Base-by-base conservation (phyloP, 345 rosid genomes). In the Eucalyptus fibrosa region DNA sequence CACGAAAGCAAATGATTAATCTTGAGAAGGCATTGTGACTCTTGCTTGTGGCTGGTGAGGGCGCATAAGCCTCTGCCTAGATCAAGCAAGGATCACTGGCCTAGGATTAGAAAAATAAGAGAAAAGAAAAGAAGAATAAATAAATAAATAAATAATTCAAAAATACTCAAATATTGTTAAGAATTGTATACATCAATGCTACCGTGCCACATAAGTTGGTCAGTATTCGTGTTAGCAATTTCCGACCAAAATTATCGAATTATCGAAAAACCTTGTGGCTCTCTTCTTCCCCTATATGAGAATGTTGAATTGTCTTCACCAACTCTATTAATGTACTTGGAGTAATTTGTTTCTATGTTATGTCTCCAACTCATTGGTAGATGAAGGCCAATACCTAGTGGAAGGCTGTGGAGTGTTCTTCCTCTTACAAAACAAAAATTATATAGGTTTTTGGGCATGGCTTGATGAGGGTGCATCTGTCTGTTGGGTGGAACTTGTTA, bases 161-260 rank as follows among this genome's bases (percentile, higher is more conserved):
- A 51, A 53, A 18, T 3, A 51, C 1, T 53, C 3, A 53, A 0
- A 19, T 19, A 19, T 53, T 19, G 0, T 19, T 19, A 53, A 53
- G 10, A 53, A 19, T 19, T 53, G 5, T 53, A 2, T 53, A 53
- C 24, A 0, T 53, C 24, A 53, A 19, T 19, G 2, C 10, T 53
- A 19, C 5, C 5, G 0, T 8, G 10, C 56, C 56, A 51, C 55
- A 53, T 53, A 7, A 1, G 56, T 53, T 0, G 8, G 0, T 53
- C 0, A 53, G 0, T 53, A 19, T 53, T 53, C 1, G 1, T 19
- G 2, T 18, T 3, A 53, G 10, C 24, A 53, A 18, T 19, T 53
- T 53, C 24, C 0, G 5, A 53, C 0, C 24, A 53, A 53, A 53
- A 3, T 7, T 18, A 1, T 53, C 0, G 0, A 59, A 59, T 59